These are phyloP conservation scores for Balansia obtecta DNA, from an alignment of 2,329 filamentous ascomycete genomes.

Conservation along the genomic window DNA sequence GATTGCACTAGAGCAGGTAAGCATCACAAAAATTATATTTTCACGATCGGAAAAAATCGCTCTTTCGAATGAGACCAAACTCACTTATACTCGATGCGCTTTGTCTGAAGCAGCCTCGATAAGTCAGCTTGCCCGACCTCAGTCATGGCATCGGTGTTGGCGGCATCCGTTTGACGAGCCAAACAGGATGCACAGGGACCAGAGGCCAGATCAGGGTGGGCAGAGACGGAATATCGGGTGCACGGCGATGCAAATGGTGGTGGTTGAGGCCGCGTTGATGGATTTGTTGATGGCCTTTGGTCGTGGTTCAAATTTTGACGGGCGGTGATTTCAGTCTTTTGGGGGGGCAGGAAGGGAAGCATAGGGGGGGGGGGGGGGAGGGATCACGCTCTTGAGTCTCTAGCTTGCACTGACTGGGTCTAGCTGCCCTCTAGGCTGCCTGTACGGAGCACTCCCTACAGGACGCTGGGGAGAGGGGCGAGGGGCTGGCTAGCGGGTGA, in stretches of 20 bases:
- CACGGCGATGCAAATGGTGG: conserved; percentile 19
- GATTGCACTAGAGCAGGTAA: conserved; percentile 48
- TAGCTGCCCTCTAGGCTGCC: too few relatives aligned
- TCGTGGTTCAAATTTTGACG: conserved; percentile 21
- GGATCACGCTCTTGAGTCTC: background rate
- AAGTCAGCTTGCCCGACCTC: conserved; percentile 55
- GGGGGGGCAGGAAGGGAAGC: background rate
- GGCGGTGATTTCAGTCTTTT: conserved; percentile 9
- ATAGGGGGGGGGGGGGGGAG: conserved; percentile 6
- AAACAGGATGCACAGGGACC: conserved; percentile 36
- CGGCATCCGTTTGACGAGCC: conserved; percentile 57
- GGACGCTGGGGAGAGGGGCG: too few relatives aligned
- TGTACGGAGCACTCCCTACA: background rate
- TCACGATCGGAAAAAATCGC: conserved; percentile 36
- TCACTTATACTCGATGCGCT: conserved; percentile 50
- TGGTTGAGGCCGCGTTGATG: conserved; percentile 18
- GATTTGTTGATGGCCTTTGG: conserved; percentile 14
- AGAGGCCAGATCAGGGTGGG: conserved; percentile 12
- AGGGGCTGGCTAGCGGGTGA: too few relatives aligned
- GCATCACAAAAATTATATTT: conserved; percentile 30
- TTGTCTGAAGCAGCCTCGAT: conserved; percentile 53
- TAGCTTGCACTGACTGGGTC: background rate
- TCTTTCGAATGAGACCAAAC: conserved; percentile 31
- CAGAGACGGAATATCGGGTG: conserved; percentile 18
- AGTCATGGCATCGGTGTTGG: conserved; percentile 56